phyloP scores from a whole-genome alignment of 2,329 filamentous ascomycete genomes.

The Colletotrichum magnum region DNA sequence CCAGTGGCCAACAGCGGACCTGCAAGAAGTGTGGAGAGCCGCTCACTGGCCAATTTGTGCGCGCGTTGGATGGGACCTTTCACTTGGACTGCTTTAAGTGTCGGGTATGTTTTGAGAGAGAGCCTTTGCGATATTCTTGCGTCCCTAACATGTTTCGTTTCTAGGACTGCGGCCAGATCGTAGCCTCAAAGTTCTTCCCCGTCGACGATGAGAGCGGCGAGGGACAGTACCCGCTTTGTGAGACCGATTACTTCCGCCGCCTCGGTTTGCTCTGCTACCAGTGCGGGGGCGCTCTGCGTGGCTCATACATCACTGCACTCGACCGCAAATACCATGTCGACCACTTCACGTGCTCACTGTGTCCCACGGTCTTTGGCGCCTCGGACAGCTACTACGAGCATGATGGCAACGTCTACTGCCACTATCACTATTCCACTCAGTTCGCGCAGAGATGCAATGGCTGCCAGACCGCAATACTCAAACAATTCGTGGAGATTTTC shows the following conservation, averaged over 20 bases:
- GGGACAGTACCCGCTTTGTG: slow-evolving; percentile 93
- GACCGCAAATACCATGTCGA: slow-evolving; percentile 99
- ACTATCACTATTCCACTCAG: slow-evolving; percentile 98
- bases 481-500: slow-evolving; percentile 99
- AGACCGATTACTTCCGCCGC: slow-evolving; percentile 96
- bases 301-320: slow-evolving; percentile 97
- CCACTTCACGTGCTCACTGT: slow-evolving; percentile 98
- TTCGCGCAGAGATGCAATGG: slow-evolving; percentile 97
- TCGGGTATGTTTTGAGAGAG: slow-evolving; percentile 69
- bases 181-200: slow-evolving; percentile 99
- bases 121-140: slow-evolving; percentile 25
- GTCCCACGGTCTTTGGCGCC: slow-evolving; percentile 96
- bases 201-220: slow-evolving; percentile 90
- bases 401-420: slow-evolving; percentile 95
- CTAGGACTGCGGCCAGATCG: slow-evolving; percentile 96
- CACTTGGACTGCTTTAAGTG: slow-evolving; percentile 99
- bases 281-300: slow-evolving; percentile 91
- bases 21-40: slow-evolving; percentile 92
- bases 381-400: slow-evolving; percentile 99
- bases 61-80: slow-evolving; percentile 92
- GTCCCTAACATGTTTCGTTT: slow-evolving; percentile 31
- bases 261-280: slow-evolving; percentile 92
- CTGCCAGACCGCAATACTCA: slow-evolving; percentile 96
- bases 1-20: slow-evolving; percentile 73
- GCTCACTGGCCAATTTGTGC: slow-evolving; percentile 95